These are phyloP conservation scores for Pelargonium fulgidum DNA, from an alignment of 441 rosid species.

Conservation along the genomic window DNA sequence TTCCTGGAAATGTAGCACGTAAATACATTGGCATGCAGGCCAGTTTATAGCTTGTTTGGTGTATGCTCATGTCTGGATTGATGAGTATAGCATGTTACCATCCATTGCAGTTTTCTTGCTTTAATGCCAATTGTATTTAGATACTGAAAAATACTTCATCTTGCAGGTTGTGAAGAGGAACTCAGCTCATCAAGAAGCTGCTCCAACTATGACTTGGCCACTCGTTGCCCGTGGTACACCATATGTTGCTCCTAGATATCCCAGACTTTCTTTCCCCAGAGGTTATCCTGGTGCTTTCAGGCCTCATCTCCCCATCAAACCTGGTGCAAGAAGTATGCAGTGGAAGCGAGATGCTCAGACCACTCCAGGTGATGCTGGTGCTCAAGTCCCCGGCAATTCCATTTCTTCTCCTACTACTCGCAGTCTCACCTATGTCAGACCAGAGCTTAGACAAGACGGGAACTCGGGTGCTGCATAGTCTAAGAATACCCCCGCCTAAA, in stretches of 20 bases:
- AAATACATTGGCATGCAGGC: no score
- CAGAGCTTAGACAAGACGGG: slow-evolving; percentile 47
- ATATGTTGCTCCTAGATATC: slow-evolving; percentile 45
- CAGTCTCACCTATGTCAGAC: slow-evolving; percentile 70
- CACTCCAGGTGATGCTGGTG: slow-evolving; percentile 34
- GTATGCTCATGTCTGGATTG: background rate
- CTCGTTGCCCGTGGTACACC: slow-evolving; percentile 39
- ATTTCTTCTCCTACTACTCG: slow-evolving; percentile 37
- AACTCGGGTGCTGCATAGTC: slow-evolving; percentile 16
- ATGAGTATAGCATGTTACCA: background rate
- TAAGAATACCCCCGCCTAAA: no score
- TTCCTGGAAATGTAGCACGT: no score
- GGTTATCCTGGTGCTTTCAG: slow-evolving; percentile 49
- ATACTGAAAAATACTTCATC: slow-evolving; percentile 15
- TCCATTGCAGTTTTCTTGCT: background rate
- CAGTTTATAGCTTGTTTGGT: no score
- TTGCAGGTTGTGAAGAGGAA: slow-evolving; percentile 70
- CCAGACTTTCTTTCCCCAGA: slow-evolving; percentile 57
- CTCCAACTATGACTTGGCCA: slow-evolving; percentile 53
- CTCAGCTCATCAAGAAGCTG: slow-evolving; percentile 46
- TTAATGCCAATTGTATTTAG: background rate
- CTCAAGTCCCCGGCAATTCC: slow-evolving; percentile 26
- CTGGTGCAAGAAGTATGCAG: slow-evolving; percentile 81
- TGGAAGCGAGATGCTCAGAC: slow-evolving; percentile 80
- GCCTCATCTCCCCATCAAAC: slow-evolving; percentile 48